Evolutionary conservation across 2,329 filamentous ascomycete species (phyloP).

Genomic region (Pseudocercospora pini-densiflorae): DNA sequence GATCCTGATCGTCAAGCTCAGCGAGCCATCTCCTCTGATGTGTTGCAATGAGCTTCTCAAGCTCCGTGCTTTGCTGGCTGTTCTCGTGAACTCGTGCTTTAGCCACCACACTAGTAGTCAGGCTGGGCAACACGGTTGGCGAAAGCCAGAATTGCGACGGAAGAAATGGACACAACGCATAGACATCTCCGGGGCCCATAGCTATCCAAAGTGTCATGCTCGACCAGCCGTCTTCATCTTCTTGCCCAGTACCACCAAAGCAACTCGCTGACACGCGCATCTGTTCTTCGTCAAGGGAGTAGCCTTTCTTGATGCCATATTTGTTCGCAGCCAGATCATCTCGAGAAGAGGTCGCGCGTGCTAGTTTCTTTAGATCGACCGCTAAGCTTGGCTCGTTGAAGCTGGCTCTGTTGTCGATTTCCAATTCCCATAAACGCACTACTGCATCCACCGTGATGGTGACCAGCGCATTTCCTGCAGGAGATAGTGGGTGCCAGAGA

Average conservation of each 20-base stretch:
- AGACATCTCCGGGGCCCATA: slow-evolving; percentile 93
- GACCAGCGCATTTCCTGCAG: slow-evolving; percentile 79
- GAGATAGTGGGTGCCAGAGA: slow-evolving; percentile 90
- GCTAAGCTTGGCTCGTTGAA: slow-evolving; percentile 83
- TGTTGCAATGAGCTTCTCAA: slow-evolving; percentile 50
- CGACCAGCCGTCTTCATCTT: slow-evolving; percentile 74
- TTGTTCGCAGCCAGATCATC: slow-evolving; percentile 81
- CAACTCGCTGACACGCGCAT: slow-evolving; percentile 92
- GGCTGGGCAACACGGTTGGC: slow-evolving; percentile 76
- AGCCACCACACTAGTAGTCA: slow-evolving; percentile 81
- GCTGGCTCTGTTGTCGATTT: slow-evolving; percentile 80
- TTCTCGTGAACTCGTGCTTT: slow-evolving; percentile 59
- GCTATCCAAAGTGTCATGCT: slow-evolving; percentile 96
- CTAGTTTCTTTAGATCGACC: slow-evolving; percentile 86
- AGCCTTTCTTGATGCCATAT: slow-evolving; percentile 75
- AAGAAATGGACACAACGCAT: slow-evolving; percentile 87
- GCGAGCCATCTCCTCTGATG: slow-evolving; percentile 65
- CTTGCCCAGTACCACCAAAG: slow-evolving; percentile 73
- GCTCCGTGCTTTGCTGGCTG: slow-evolving; percentile 48
- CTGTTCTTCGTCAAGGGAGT: slow-evolving; percentile 86
- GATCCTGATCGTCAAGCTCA: slow-evolving; percentile 30
- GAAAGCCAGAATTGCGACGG: slow-evolving; percentile 79
- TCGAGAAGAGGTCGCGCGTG: slow-evolving; percentile 78
- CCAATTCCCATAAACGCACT: slow-evolving; percentile 88
- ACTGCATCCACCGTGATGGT: slow-evolving; percentile 88